Percentiles rank a stretch among this genome's conserved stretches.
Evolutionary conservation across 306 rosid genomes (phyloP).

Genomic region (Ziziphus jujuba): DNA sequence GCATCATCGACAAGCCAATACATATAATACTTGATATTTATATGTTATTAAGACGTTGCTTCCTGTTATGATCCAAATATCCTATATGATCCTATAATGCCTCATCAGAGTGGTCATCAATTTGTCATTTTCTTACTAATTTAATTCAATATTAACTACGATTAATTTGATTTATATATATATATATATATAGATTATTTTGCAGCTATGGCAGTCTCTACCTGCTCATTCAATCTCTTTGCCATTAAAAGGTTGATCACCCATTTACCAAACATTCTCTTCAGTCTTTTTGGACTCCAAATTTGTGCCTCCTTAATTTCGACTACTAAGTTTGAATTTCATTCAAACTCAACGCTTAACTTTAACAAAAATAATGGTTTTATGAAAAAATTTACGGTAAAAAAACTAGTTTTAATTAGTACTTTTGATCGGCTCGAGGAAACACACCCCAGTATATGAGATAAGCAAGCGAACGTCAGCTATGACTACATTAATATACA

Average conservation of each 20-base stretch:
- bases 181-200: neutral
- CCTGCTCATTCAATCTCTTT: conserved; percentile 42
- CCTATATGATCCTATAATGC: too few relatives aligned
- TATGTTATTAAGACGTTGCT: too few relatives aligned
- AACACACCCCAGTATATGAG: too few relatives aligned
- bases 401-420: neutral
- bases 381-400: neutral
- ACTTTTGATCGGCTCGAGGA: too few relatives aligned
- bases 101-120: too few relatives aligned
- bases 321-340: conserved; percentile 7
- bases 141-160: too few relatives aligned
- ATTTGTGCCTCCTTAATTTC: neutral
- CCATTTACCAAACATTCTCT: conserved; percentile 38
- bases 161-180: neutral
- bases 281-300: conserved; percentile 18
- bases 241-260: conserved; percentile 24
- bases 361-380: neutral
- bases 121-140: too few relatives aligned
- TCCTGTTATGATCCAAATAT: too few relatives aligned
- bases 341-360: neutral
- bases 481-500: too few relatives aligned
- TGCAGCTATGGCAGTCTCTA: conserved; percentile 34
- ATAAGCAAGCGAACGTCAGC: too few relatives aligned
- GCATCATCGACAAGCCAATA: too few relatives aligned
- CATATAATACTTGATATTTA: too few relatives aligned